phyloP scores from a whole-genome alignment of 164 flowering plant genomes.

The Berberis thunbergii region DNA sequence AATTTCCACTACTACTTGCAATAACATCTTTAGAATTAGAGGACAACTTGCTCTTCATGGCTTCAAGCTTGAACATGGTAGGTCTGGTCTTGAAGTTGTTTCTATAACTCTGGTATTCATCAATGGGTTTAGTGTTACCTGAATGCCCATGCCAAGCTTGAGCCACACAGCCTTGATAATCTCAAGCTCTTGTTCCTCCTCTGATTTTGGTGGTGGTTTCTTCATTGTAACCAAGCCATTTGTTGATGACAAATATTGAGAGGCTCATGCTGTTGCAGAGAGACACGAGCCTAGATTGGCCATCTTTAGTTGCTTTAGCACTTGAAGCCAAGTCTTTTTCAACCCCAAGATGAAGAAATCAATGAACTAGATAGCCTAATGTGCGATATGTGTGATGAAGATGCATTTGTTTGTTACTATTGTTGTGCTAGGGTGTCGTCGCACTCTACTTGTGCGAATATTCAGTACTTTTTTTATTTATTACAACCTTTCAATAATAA shows the following conservation, averaged over 20 bases:
- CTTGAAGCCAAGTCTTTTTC: background rate
- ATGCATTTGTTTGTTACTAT: slow-evolving; percentile 4
- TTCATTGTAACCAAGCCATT: slow-evolving; percentile 9
- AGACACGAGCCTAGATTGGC: slow-evolving; percentile 4
- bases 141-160: slow-evolving; percentile 83
- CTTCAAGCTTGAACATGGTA: slow-evolving; percentile 73
- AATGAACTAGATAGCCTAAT: background rate
- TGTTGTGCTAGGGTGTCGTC: background rate
- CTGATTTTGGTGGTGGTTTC: slow-evolving; percentile 11
- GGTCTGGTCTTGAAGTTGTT: slow-evolving; percentile 38
- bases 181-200: slow-evolving; percentile 42
- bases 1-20: slow-evolving; percentile 7
- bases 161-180: slow-evolving; percentile 83
- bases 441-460: background rate
- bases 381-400: slow-evolving; percentile 1
- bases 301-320: background rate
- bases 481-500: too few relatives aligned
- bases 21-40: slow-evolving; percentile 3
- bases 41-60: slow-evolving; percentile 17
- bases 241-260: slow-evolving; percentile 16
- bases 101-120: slow-evolving; percentile 50
- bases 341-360: background rate
- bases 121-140: slow-evolving; percentile 24
- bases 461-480: too few relatives aligned
- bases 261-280: slow-evolving; percentile 23